Base-by-base conservation (phyloP, 2,329 filamentous ascomycete species). In the Cordyceps cateniannulata region DNA sequence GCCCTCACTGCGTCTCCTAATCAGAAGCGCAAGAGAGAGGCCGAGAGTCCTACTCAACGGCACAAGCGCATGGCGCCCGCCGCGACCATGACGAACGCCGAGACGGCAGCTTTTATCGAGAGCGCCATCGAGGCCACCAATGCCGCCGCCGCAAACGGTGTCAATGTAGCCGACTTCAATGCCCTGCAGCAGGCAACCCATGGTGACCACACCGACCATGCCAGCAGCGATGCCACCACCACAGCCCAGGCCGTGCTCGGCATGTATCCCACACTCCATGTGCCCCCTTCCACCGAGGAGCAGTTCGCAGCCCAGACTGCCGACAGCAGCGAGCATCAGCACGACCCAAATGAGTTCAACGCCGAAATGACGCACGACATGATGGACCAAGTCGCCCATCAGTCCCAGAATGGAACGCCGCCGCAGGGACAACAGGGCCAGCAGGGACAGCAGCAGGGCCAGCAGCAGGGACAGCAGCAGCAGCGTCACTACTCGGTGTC, bases 231-330 rank as follows among this genome's bases (percentile, higher is more conserved):
- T 66, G 83, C 81, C 22, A 83, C 83, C 4, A 85, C 77, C 66
- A 85, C 83, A 16, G 83, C 83, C 5, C 83, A 84, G 45, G 83
- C 83, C 14, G 83, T 83, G 29, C 73, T 85, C 3, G 79, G 79
- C 60, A 83, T 85, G 77, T 85, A 84, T 67, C 83, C 83, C 5
- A 83, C 82, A 1, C 73, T 85, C 3, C 82, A 85, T 64, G 79
- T 85, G 3, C 82, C 83, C 3, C 76, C 79, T 24, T 76, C 81
- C 3, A 85, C 83, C 0, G 82, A 85, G 66, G 82, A 85, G 71
- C 81, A 83, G 18, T 85, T 85, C 69, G 81, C 81, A 6, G 76
- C 78, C n/a, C 82, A 85, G 67, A 71, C 74, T 2, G 71, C 73
- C 14, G 64, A 66, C n/a, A 73, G 75, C 14, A 63, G 59, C 58